phyloP scores from a whole-genome alignment of 2,329 filamentous ascomycete species.

The Lachnellula subtilissima region DNA sequence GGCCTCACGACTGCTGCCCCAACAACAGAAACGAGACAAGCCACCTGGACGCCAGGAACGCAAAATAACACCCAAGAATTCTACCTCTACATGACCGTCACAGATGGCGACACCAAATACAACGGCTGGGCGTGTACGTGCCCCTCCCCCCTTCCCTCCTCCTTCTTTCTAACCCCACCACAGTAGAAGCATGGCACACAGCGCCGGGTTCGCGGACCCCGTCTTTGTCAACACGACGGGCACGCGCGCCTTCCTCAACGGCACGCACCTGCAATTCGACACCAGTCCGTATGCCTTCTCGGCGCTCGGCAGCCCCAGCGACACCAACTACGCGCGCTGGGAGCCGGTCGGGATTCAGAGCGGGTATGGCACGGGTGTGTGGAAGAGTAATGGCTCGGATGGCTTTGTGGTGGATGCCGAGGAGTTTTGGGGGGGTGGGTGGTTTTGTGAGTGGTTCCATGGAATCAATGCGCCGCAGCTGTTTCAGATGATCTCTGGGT shows the following conservation, averaged over 20 bases:
- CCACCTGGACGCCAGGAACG: constrained; percentile 13
- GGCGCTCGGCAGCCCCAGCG: constrained; percentile 18
- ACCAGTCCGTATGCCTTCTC: constrained; percentile 14
- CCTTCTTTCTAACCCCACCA: background rate
- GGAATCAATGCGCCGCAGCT: constrained; percentile 23
- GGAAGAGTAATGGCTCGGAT: constrained; percentile 5
- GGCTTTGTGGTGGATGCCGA: constrained; percentile 13
- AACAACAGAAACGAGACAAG: constrained; percentile 6
- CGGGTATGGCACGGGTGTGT: constrained; percentile 14
- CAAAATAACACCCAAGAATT: constrained; percentile 21
- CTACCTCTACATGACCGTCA: constrained; percentile 1
- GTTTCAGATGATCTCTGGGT: constrained; percentile 21
- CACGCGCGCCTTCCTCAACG: constrained; percentile 19
- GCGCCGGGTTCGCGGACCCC: constrained; percentile 21
- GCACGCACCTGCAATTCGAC: constrained; percentile 23
- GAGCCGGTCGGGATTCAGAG: constrained; percentile 12
- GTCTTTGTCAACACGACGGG: constrained; percentile 11
- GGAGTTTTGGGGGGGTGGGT: constrained; percentile 23
- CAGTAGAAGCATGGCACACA: constrained; percentile 24
- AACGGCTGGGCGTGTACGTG: constrained; percentile 5
- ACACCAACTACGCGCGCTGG: constrained; percentile 19
- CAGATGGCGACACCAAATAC: background rate
- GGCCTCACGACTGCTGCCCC: constrained; percentile 11
- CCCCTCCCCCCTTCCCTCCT: background rate
- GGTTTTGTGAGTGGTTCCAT: constrained; percentile 25